Evolutionary conservation across 495 filamentous ascomycete species (phyloP).

Genomic region (Amniculicola lignicola): DNA sequence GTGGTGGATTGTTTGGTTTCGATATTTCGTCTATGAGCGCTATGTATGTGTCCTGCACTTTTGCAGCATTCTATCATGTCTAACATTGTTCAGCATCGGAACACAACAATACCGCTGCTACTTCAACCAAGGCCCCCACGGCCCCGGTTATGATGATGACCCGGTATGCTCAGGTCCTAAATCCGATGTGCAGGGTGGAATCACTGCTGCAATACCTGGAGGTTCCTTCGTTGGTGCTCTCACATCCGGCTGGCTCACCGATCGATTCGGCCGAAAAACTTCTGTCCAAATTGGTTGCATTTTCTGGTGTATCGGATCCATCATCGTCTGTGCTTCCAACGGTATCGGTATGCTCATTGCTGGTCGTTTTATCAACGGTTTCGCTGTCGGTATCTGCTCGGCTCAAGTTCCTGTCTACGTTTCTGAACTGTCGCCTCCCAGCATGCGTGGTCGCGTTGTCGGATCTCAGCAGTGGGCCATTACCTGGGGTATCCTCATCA

Average conservation of each 20-base stretch:
- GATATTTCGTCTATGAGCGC: constrained; percentile 82
- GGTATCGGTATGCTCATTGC: constrained; percentile 71
- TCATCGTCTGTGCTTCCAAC: constrained; percentile 67
- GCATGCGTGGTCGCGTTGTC: constrained; percentile 67
- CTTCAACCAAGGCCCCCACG: constrained; percentile 47
- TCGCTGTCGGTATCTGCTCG: constrained; percentile 73
- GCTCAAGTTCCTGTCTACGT: constrained; percentile 80
- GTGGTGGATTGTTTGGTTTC: constrained; percentile 78
- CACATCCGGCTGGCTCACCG: constrained; percentile 63
- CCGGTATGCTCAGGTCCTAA: constrained; percentile 36
- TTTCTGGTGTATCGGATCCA: constrained; percentile 69
- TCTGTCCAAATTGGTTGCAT: constrained; percentile 62
- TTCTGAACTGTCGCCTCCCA: constrained; percentile 66
- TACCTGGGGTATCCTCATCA: constrained; percentile 71
- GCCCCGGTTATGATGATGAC: constrained; percentile 43
- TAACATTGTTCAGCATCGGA: constrained; percentile 36
- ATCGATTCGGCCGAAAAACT: constrained; percentile 63
- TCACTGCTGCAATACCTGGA: constrained; percentile 62
- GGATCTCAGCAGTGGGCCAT: constrained; percentile 78
- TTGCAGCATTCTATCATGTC: background rate
- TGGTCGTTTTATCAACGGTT: constrained; percentile 73
- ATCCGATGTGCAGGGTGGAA: constrained; percentile 41
- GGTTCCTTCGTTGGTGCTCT: constrained; percentile 74
- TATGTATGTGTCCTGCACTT: constrained; percentile 43
- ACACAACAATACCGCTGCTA: constrained; percentile 56